Conservation (phyloP, 2,329 filamentous ascomycete species). For the Ophiostoma populinum region DNA sequence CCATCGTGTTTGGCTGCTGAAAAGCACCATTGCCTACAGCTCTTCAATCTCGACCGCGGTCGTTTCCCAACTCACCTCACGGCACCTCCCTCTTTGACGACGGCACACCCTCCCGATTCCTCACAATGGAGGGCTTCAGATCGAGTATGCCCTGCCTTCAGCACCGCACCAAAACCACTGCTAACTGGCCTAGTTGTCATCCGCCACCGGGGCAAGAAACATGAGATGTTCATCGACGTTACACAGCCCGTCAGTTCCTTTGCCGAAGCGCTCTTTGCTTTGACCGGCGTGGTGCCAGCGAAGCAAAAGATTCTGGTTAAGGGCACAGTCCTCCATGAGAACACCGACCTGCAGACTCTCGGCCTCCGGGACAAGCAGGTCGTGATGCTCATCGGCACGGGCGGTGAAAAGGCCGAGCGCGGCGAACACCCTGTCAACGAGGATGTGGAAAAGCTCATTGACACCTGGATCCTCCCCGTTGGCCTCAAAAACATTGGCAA, state of each 20-base stretch:
- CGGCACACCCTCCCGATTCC: too few species aligned
- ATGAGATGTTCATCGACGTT: slow-evolving; percentile 83
- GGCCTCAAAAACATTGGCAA: slow-evolving; percentile 88
- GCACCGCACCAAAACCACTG: slow-evolving; percentile 5
- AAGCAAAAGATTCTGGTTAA: slow-evolving; percentile 94
- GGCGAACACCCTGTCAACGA: slow-evolving; percentile 57
- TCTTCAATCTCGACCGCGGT: too few species aligned
- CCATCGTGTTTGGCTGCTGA: too few species aligned
- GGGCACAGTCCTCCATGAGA: slow-evolving; percentile 88
- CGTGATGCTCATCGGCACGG: slow-evolving; percentile 99
- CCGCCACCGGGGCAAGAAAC: slow-evolving; percentile 89
- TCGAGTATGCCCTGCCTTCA: slow-evolving; percentile 6
- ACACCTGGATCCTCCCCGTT: slow-evolving; percentile 41
- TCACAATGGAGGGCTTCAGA: too few species aligned
- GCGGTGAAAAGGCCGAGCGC: slow-evolving; percentile 74
- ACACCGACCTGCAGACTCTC: slow-evolving; percentile 69
- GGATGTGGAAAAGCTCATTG: too few species aligned
- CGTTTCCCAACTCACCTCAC: too few species aligned
- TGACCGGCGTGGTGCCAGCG: slow-evolving; percentile 90
- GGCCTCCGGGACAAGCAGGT: slow-evolving; percentile 71
- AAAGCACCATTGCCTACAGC: too few species aligned
- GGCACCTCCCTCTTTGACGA: too few species aligned
- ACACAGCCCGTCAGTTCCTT: slow-evolving; percentile 76
- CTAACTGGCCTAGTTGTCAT: slow-evolving; percentile 49
- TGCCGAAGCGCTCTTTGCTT: slow-evolving; percentile 87